phyloP scores from a whole-genome alignment of 371 early-diverging fungal species.

The Caulochytrium protostelioides region DNA sequence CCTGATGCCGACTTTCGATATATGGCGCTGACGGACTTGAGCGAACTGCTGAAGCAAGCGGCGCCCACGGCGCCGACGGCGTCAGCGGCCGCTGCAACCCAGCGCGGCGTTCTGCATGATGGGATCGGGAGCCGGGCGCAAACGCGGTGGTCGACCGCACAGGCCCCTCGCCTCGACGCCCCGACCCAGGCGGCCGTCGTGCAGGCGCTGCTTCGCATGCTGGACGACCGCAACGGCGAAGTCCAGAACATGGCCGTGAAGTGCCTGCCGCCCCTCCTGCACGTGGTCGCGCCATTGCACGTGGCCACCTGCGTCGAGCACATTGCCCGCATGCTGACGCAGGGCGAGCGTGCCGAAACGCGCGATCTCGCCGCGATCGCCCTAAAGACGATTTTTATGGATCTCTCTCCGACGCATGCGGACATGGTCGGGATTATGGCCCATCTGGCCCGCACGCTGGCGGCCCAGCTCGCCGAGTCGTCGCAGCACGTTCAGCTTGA shows the following conservation, averaged over 20 bases:
- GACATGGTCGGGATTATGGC: constrained; percentile 30
- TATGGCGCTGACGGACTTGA: too few species aligned
- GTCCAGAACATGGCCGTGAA: constrained; percentile 83
- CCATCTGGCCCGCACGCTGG: constrained; percentile 37
- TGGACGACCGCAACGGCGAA: constrained; percentile 71
- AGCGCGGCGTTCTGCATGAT: too few species aligned
- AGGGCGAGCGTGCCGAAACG: constrained; percentile 10
- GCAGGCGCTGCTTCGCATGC: constrained; percentile 40
- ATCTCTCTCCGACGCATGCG: constrained; percentile 26
- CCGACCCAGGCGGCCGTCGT: constrained; percentile 36
- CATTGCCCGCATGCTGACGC: constrained; percentile 22
- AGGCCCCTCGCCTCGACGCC: too few species aligned
- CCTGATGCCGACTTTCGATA: too few species aligned
- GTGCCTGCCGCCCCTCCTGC: constrained; percentile 54
- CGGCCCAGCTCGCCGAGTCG: constrained; percentile 31
- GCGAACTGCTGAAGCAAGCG: too few species aligned
- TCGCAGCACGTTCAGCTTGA: constrained; percentile 58
- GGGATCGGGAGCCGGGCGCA: too few species aligned
- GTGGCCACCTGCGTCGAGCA: constrained; percentile 43
- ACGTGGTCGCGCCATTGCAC: constrained; percentile 41
- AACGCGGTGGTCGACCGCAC: too few species aligned
- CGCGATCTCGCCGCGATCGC: constrained; percentile 62
- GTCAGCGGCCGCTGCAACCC: too few species aligned
- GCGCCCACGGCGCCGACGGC: too few species aligned
- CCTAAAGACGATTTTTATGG: constrained; percentile 54